Percentiles rank a stretch among this genome's conserved stretches.
These are phyloP conservation scores for Leptosphaerulina australis DNA, from an alignment of 2,329 filamentous ascomycete species.

Conservation along the genomic window DNA sequence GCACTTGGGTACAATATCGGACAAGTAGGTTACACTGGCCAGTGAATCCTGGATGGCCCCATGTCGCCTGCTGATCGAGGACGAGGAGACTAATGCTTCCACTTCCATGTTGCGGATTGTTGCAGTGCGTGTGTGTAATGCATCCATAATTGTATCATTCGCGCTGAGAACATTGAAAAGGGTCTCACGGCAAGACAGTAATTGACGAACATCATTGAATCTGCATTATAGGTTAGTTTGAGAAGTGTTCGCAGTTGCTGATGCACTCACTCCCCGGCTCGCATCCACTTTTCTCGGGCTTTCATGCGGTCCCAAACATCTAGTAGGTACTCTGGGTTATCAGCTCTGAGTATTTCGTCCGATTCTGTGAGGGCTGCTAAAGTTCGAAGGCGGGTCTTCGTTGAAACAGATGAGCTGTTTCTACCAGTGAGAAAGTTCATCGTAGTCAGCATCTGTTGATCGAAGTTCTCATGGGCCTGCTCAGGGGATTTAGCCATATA, in stretches of 20 bases:
- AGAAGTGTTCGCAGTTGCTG: too few species aligned
- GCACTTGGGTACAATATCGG: slow-evolving; percentile 74
- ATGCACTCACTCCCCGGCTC: slow-evolving; percentile 72
- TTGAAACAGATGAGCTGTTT: slow-evolving; percentile 32
- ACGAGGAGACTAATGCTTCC: slow-evolving; percentile 75
- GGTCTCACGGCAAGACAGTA: slow-evolving; percentile 83
- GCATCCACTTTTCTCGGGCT: slow-evolving; percentile 76
- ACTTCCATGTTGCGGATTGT: slow-evolving; percentile 75
- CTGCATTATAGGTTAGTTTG: slow-evolving; percentile 48
- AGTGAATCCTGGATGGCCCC: slow-evolving; percentile 84
- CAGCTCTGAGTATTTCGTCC: slow-evolving; percentile 73
- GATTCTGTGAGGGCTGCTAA: slow-evolving; percentile 80
- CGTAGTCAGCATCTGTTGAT: slow-evolving; percentile 63
- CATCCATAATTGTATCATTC: slow-evolving; percentile 66
- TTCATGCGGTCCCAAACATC: slow-evolving; percentile 68
- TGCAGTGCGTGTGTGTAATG: slow-evolving; percentile 65
- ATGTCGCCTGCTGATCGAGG: slow-evolving; percentile 77
- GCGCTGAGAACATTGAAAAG: slow-evolving; percentile 79
- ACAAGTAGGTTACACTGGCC: slow-evolving; percentile 82
- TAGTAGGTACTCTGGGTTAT: slow-evolving; percentile 65
- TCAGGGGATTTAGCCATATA: slow-evolving; percentile 66
- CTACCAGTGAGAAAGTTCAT: slow-evolving; percentile 47
- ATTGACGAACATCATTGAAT: slow-evolving; percentile 77
- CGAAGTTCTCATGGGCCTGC: slow-evolving; percentile 63
- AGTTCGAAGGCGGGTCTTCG: slow-evolving; percentile 38